Base-by-base conservation (phyloP, 139 green algal species). In the Dunaliella primolecta region DNA sequence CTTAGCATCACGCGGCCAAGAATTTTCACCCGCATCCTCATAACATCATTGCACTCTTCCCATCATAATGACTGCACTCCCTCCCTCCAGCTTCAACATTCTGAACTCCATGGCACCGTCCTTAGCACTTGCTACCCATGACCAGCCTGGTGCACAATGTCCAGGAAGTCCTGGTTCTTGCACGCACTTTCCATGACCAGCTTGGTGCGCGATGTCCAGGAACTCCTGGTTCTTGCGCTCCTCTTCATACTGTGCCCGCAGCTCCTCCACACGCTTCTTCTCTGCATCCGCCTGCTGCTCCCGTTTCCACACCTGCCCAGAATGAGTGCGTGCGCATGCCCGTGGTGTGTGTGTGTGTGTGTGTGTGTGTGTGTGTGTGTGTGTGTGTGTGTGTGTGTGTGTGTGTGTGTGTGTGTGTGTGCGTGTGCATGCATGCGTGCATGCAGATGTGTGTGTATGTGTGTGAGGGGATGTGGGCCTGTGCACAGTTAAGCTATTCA, bases 161-260 rank as follows among this genome's bases (percentile, higher is more conserved):
- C n/a, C n/a, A n/a, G n/a, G n/a, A n/a, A n/a, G n/a, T n/a, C n/a
- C n/a, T n/a, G n/a, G n/a, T n/a, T n/a, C n/a, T n/a, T n/a, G n/a
- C n/a, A 31, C 64, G 70, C 35, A 85, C 70, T 36, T 34, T 30
- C 31, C 37, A 31, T 78, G 55, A 33, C 93, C 94, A 20, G 91
- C 93, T 0, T 89, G 84, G 35, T 89, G 81, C 20, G 94, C 94
- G 25, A 98, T 82, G 31, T 89, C 78, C n/a, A 92, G 84, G 29
- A 95, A 91, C 87, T 98, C 94, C 80, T 94, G 88, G 21, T 86
- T 82, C 35, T 94, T 93, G 2, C 96, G 91, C 89, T 98, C 96
- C 36, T 98, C 93, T 70, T 93, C 91, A 46, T 96, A 92, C 90
- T 98, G 94, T 87, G 96, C 96, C 3, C 88, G 82, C 35, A 98